Evolutionary conservation across 2,329 filamentous ascomycete species (phyloP).

Genomic region (Fusarium torreyae): DNA sequence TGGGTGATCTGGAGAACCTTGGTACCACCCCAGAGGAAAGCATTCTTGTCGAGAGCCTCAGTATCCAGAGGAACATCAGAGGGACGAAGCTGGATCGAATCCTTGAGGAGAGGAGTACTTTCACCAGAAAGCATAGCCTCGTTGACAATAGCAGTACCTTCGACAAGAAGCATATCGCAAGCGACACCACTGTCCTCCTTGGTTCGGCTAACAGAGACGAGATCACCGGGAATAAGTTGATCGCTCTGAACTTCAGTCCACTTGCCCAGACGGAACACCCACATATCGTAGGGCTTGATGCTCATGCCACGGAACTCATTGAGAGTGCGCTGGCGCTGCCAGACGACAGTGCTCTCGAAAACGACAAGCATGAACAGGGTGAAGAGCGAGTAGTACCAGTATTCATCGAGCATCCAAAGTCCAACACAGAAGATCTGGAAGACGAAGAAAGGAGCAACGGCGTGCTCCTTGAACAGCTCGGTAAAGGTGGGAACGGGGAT

Average conservation of each 20-base stretch:
- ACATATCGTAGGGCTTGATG: constrained; percentile 97
- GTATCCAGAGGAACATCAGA: constrained; percentile 84
- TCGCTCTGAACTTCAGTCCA: constrained; percentile 94
- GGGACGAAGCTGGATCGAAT: constrained; percentile 92
- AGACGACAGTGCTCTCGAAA: constrained; percentile 98
- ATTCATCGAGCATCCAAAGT: constrained; percentile 98
- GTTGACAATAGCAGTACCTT: constrained; percentile 97
- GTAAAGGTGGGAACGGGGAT: constrained; percentile 97
- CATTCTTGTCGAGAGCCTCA: constrained; percentile 95
- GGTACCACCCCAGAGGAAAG: constrained; percentile 96
- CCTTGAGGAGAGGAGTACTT: constrained; percentile 96
- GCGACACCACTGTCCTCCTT: constrained; percentile 98
- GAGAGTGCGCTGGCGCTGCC: constrained; percentile 96
- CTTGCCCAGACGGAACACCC: constrained; percentile 87
- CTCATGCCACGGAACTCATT: constrained; percentile 99
- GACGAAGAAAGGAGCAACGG: constrained; percentile 98
- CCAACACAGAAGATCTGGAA: constrained; percentile 99
- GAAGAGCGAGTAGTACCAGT: constrained; percentile 99
- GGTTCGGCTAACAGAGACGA: constrained; percentile 91
- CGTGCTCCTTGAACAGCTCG: constrained; percentile 98
- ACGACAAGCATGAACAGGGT: constrained; percentile 98
- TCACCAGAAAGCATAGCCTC: constrained; percentile 99
- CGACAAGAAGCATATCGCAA: constrained; percentile 95
- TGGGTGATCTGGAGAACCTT: constrained; percentile 97
- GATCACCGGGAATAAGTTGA: constrained; percentile 90